Evolutionary conservation across 129 eudicot genomes (phyloP).

Genomic region (Calendula officinalis): DNA sequence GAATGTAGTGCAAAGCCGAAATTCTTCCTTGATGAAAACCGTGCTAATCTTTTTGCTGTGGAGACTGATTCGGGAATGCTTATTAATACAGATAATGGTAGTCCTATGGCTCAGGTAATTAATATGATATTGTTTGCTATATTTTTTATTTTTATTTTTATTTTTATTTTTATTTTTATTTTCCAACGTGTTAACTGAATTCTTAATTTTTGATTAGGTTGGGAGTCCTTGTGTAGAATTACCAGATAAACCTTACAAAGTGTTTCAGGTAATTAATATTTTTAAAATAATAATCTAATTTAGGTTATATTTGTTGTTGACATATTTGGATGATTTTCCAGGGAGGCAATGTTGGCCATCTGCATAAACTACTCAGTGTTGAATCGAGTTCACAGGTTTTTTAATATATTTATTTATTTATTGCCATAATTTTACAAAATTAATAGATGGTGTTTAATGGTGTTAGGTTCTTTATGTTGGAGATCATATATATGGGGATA

Average conservation of each 20-base stretch:
- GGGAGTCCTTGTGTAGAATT: constrained; percentile 49
- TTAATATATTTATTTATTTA: constrained; percentile 4
- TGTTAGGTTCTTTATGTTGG: constrained; percentile 95
- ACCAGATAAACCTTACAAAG: constrained; percentile 57
- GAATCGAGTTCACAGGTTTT: constrained; percentile 95
- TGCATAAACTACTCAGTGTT: constrained; percentile 72
- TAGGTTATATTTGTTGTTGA: not conserved
- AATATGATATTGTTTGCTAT: constrained; percentile 1
- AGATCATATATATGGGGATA: constrained; percentile 97
- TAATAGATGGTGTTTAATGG: constrained; percentile 21
- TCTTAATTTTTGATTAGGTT: constrained; percentile 40
- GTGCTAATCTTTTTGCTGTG: constrained; percentile 86
- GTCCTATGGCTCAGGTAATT: constrained; percentile 96
- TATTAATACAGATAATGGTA: constrained; percentile 90
- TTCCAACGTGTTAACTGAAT: not conserved
- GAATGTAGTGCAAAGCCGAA: constrained; percentile 85
- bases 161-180: not conserved
- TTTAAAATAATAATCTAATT: too few relatives aligned
- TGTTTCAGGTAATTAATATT: constrained; percentile 70
- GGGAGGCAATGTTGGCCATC: constrained; percentile 99
- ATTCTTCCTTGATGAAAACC: constrained; percentile 90
- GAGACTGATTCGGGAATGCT: constrained; percentile 92
- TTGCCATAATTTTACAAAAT: not conserved
- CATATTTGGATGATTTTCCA: constrained; percentile 31
- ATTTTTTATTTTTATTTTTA: not conserved